Conservation (phyloP, 2,329 filamentous ascomycete species). For the Colletotrichum costaricense region DNA sequence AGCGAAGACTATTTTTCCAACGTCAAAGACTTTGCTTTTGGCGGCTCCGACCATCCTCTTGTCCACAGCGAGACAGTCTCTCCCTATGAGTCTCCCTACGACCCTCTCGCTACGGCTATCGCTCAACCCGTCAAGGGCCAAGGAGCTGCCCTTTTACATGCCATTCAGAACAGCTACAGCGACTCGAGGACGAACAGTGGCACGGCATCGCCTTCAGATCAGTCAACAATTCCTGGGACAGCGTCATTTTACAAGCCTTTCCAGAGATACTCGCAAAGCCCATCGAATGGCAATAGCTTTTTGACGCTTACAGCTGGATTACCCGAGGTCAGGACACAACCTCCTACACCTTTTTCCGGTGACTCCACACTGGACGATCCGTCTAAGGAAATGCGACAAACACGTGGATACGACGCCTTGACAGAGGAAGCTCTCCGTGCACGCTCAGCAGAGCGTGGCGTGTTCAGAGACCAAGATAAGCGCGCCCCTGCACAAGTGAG, state of each 20-base stretch:
- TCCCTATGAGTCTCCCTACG: constrained; percentile 64
- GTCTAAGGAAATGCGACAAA: constrained; percentile 57
- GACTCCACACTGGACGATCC: constrained; percentile 49
- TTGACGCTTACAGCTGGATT: constrained; percentile 52
- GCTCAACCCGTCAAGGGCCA: constrained; percentile 16
- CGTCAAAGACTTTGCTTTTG: constrained; percentile 48
- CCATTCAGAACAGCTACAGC: neutral
- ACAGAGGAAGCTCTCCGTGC: constrained; percentile 64
- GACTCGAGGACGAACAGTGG: constrained; percentile 22
- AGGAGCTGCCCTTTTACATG: constrained; percentile 17
- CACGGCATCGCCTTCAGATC: constrained; percentile 30
- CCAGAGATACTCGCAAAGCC: constrained; percentile 57
- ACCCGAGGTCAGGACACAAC: constrained; percentile 35
- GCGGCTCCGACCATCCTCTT: constrained; percentile 72
- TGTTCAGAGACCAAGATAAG: constrained; percentile 71
- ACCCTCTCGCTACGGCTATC: constrained; percentile 51
- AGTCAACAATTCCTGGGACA: constrained; percentile 29
- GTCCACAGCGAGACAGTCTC: constrained; percentile 80
- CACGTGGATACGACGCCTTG: constrained; percentile 50
- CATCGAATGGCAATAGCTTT: constrained; percentile 57
- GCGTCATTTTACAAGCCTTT: constrained; percentile 40
- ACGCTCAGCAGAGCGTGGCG: constrained; percentile 71
- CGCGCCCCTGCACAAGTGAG: constrained; percentile 73
- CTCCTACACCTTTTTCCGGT: constrained; percentile 49
- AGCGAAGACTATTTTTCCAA: constrained; percentile 65